These are phyloP conservation scores for Plantago elongata DNA, from an alignment of 257 asterid species.

Conservation along the genomic window DNA sequence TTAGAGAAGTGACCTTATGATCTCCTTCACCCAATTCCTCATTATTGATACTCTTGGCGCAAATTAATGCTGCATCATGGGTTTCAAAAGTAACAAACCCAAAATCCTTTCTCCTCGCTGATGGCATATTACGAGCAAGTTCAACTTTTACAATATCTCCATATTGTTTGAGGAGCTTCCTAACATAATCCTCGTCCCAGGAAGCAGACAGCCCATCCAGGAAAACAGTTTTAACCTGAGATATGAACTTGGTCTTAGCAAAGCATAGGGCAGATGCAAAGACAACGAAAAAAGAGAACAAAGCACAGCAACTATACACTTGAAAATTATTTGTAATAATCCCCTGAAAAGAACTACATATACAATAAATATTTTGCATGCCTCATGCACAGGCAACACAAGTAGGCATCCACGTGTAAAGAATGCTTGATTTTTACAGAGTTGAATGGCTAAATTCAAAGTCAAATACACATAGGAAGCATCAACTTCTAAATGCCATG, in stretches of 20 bases:
- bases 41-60: conserved; percentile 87
- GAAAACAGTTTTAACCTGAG: conserved; percentile 94
- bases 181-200: conserved; percentile 84
- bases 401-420: no score
- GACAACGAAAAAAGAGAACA: background rate
- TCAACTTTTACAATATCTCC: conserved; percentile 82
- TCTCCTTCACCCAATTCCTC: conserved; percentile 90
- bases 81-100: conserved; percentile 87
- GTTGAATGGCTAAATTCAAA: no score
- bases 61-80: conserved; percentile 87
- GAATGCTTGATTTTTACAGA: no score
- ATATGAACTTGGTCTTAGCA: conserved; percentile 17
- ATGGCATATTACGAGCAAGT: conserved; percentile 97
- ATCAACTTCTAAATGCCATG: no score
- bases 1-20: conserved; percentile 51
- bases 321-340: background rate
- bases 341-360: no score
- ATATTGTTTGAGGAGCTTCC: conserved; percentile 56
- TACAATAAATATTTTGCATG: no score
- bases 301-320: background rate
- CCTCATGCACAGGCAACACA: no score
- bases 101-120: conserved; percentile 96
- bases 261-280: conserved; percentile 4
- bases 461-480: no score
- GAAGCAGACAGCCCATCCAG: conserved; percentile 89